Conservation (phyloP, 352 stramenopile species). For the Pythium guiyangense region DNA sequence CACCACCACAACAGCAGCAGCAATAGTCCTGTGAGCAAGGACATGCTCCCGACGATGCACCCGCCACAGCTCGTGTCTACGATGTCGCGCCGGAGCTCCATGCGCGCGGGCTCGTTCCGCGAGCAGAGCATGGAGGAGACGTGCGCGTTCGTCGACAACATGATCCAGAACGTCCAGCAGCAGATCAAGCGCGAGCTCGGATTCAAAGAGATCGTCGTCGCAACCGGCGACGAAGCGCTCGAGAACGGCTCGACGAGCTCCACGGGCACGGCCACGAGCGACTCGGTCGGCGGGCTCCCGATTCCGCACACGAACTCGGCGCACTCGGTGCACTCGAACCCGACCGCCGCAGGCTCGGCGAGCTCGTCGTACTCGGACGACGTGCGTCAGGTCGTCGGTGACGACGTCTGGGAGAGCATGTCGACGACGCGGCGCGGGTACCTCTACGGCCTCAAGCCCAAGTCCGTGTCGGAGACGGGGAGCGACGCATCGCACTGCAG, state of each 20-base stretch:
- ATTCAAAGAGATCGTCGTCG: slow-evolving; percentile 62
- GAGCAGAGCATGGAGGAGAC: slow-evolving; percentile 57
- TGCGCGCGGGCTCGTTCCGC: slow-evolving; percentile 22
- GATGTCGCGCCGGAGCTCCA: slow-evolving; percentile 27
- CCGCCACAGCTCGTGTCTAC: slow-evolving; percentile 28
- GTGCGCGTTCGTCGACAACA: slow-evolving; percentile 51
- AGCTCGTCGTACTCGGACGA: slow-evolving; percentile 22
- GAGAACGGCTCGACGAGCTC: slow-evolving; percentile 4
- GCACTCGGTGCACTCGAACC: slow-evolving; percentile 3
- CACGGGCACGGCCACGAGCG: slow-evolving; percentile 2
- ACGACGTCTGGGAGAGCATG: slow-evolving; percentile 19
- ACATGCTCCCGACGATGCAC: slow-evolving; percentile 35
- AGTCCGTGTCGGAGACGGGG: slow-evolving; percentile 19
- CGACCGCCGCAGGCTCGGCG: slow-evolving; percentile 4
- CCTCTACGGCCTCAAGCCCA: slow-evolving; percentile 23
- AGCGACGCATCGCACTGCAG: slow-evolving; percentile 29
- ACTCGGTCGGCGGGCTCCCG: not conserved
- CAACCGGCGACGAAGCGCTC: slow-evolving; percentile 40
- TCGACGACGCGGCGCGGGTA: slow-evolving; percentile 12
- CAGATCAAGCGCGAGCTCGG: slow-evolving; percentile 55
- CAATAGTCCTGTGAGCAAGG: too few species aligned
- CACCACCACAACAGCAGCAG: too few species aligned
- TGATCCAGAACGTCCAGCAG: slow-evolving; percentile 60
- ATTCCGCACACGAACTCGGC: slow-evolving; percentile 9
- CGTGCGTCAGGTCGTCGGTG: slow-evolving; percentile 12